Evolutionary conservation across 106 monocot genomes (phyloP).

Genomic region (Acanthochlamys bracteata): DNA sequence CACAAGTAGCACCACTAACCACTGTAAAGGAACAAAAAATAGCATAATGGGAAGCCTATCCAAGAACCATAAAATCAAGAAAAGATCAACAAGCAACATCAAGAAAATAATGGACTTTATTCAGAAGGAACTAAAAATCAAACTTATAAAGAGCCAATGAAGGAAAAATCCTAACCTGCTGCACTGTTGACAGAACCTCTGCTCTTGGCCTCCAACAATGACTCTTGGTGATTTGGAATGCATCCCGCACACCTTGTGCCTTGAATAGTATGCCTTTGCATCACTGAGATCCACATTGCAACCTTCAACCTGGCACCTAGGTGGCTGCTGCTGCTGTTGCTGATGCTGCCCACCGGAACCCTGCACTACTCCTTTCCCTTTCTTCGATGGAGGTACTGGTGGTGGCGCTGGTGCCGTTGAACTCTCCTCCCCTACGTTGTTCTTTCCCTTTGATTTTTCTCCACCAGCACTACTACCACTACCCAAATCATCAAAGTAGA

Average conservation of each 20-base stretch:
- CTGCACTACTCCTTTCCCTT: constrained; percentile 21
- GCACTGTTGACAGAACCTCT: constrained; percentile 48
- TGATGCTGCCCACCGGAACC: not conserved
- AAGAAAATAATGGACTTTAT: not conserved
- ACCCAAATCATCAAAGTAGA: constrained; percentile 20
- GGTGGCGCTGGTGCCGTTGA: not conserved
- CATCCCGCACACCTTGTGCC: constrained; percentile 21
- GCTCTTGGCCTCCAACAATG: constrained; percentile 28
- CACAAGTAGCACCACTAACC: too few species aligned
- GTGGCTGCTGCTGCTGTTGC: constrained; percentile 33
- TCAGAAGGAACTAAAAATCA: not conserved
- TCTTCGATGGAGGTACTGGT: constrained; percentile 14
- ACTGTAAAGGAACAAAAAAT: too few species aligned
- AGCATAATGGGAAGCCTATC: too few species aligned
- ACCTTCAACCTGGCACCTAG: constrained; percentile 43
- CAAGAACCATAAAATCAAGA: too few species aligned
- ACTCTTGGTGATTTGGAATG: constrained; percentile 33
- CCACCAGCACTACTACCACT: not conserved
- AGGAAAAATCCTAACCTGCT: constrained; percentile 26
- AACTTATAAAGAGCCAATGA: not conserved
- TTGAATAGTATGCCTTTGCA: constrained; percentile 9
- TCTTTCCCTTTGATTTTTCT: not conserved
- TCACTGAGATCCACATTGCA: constrained; percentile 39
- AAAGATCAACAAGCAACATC: not conserved
- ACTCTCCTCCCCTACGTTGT: not conserved